Percentiles rank a stretch among this genome's conserved stretches.
Conservation (phyloP, 1,139 yeast species). For the Pichia sp. region DNA sequence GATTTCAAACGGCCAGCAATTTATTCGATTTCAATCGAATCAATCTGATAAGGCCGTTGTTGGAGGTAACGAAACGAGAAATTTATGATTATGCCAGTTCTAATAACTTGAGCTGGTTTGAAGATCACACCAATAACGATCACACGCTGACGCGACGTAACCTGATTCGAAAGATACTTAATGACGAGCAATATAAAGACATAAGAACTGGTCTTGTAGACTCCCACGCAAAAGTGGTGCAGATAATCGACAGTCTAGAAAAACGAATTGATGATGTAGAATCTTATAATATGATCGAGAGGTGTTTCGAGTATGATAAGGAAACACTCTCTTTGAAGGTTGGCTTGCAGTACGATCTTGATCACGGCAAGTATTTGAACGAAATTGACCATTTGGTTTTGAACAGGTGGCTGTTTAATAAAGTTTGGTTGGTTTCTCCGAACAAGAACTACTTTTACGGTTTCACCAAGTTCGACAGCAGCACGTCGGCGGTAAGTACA, state of each 20-base stretch:
- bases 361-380: neutral
- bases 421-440: conserved; percentile 7
- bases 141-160: conserved; percentile 49
- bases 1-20: conserved; percentile 13
- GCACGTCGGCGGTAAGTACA: neutral
- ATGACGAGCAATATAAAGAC: neutral
- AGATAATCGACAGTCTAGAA: too few relatives aligned
- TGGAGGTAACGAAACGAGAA: conserved; percentile 35
- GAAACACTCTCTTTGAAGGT: too few relatives aligned
- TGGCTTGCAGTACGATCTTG: neutral
- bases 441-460: conserved; percentile 1
- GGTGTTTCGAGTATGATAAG: too few relatives aligned
- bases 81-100: conserved; percentile 38
- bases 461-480: conserved; percentile 5
- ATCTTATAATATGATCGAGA: too few relatives aligned
- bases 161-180: conserved; percentile 28
- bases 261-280: too few relatives aligned
- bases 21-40: neutral
- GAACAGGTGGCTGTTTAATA: conserved; percentile 6
- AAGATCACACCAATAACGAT: conserved; percentile 58
- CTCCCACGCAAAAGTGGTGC: too few relatives aligned
- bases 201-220: too few relatives aligned
- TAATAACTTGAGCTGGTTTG: conserved; percentile 48
- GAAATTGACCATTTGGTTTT: conserved; percentile 4
- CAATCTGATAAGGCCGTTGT: conserved; percentile 43